Evolutionary conservation across 345 rosid species (phyloP).

Genomic region (Linum trigynum): DNA sequence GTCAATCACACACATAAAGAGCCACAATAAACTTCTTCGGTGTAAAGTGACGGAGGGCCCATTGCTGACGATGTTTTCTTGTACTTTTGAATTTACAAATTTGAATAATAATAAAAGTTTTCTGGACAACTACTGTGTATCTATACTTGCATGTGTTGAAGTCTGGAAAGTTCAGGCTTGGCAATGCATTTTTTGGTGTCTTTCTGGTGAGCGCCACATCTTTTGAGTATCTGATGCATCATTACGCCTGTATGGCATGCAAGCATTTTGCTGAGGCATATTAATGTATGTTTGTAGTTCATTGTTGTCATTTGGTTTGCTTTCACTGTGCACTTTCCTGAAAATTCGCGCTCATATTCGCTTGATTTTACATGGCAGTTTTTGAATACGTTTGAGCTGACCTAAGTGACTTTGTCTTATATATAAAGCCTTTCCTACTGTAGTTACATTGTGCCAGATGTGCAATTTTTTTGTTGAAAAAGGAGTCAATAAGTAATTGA

Average conservation of each 20-base stretch:
- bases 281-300: neutral
- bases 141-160: neutral
- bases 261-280: neutral
- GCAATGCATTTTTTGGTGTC: neutral
- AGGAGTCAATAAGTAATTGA: conserved; percentile 10
- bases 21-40: neutral
- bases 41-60: neutral
- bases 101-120: too few relatives aligned
- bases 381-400: conserved; percentile 11
- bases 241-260: neutral
- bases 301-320: neutral
- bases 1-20: neutral
- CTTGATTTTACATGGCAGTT: conserved; percentile 9
- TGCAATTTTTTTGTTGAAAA: conserved; percentile 7
- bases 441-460: conserved; percentile 19
- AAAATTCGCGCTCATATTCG: neutral
- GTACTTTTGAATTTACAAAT: neutral
- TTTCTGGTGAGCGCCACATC: neutral
- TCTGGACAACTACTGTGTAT: neutral
- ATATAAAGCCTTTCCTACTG: conserved; percentile 8
- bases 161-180: neutral
- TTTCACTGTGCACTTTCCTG: neutral
- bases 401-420: conserved; percentile 12
- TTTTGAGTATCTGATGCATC: too few relatives aligned
- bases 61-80: neutral